Evolutionary conservation across 192 early-diverging fungal species (phyloP), one percentile per base, ranked within the genome.

Genomic region (Backusella sp.): DNA sequence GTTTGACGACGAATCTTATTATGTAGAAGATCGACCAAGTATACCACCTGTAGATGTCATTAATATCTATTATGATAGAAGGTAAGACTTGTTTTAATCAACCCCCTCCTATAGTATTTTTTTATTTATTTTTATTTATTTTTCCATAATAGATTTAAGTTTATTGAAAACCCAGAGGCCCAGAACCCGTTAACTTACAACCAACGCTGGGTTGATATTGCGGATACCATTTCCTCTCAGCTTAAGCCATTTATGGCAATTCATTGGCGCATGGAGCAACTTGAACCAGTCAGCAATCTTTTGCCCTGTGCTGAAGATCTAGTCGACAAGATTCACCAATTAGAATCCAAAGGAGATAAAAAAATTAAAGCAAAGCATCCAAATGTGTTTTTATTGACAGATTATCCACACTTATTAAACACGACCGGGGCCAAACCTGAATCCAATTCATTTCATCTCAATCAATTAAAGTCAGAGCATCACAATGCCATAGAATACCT

Each of bases 221-320:
- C 81, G 1, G 72, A 78, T 35, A 32, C 53, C 14, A 73, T 82
- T 73, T 77, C 81, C 12, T 35, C 46, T 12, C 70, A 78, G 26
- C 72, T 82, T 9, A 26, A 71, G 26, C 81, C 78, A 52, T 84
- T 75, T 78, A 76, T 84, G 2, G 83, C 78, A 26, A 77, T 84
- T 67, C 83, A 84, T 78, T 84, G 83, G 81, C 77, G 81, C 41
- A 82, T 82, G 81, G 83, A 84, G 68, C 52, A 68, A 15, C 65
- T 74, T 4, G 66, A 73, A 62, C 71, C 71, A 34, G 32, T 76
- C 4, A 28, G 44, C 2, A 77, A 82, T 17, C 26, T 84, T 42
- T 41, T 79, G 14, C 70, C 39, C n/a, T 84, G 83, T 67, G 81
- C 84, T 14, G n/a, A 74, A 41, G 41, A 66, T 12, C 41, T 84